Conservation (phyloP, 441 rosid species). For the Theobroma grandiflorum region DNA sequence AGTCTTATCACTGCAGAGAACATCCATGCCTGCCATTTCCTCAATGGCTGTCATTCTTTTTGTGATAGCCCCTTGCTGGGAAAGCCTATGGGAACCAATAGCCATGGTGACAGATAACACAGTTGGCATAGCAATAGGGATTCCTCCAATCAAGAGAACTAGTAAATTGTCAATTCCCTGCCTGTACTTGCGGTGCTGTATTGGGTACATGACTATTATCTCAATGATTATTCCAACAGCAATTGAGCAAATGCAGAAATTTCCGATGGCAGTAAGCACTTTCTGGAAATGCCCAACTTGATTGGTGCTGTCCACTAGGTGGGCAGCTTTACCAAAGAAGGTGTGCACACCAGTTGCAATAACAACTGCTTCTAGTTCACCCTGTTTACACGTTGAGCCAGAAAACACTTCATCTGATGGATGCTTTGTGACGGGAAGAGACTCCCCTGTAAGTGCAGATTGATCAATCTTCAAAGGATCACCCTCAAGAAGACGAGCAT, state of each 20-base stretch:
- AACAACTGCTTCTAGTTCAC: constrained; percentile 88
- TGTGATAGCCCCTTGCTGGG: constrained; percentile 92
- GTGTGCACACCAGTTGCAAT: constrained; percentile 96
- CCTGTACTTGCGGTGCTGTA: constrained; percentile 75
- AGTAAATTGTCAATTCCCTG: constrained; percentile 87
- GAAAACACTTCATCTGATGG: constrained; percentile 90
- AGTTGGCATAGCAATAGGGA: constrained; percentile 95
- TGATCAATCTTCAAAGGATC: constrained; percentile 94
- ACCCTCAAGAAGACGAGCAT: constrained; percentile 94
- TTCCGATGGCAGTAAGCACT: constrained; percentile 89
- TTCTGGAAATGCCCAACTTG: constrained; percentile 93
- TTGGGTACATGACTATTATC: constrained; percentile 78
- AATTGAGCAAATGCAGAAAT: constrained; percentile 91
- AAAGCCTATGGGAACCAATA: constrained; percentile 88
- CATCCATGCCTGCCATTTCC: constrained; percentile 99
- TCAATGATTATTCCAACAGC: constrained; percentile 74
- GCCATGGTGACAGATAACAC: constrained; percentile 97
- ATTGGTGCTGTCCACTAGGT: constrained; percentile 86
- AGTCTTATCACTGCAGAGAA: constrained; percentile 91
- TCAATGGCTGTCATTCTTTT: constrained; percentile 98
- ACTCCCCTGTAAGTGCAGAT: constrained; percentile 94
- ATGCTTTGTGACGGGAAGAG: constrained; percentile 81
- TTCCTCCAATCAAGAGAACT: constrained; percentile 91
- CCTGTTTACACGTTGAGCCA: constrained; percentile 93
- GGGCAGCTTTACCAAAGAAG: constrained; percentile 95